Evolutionary conservation across 768 basidiomycete genomes (phyloP), one percentile per base, ranked within the genome.

Genomic region (Psilocybe azurescens): DNA sequence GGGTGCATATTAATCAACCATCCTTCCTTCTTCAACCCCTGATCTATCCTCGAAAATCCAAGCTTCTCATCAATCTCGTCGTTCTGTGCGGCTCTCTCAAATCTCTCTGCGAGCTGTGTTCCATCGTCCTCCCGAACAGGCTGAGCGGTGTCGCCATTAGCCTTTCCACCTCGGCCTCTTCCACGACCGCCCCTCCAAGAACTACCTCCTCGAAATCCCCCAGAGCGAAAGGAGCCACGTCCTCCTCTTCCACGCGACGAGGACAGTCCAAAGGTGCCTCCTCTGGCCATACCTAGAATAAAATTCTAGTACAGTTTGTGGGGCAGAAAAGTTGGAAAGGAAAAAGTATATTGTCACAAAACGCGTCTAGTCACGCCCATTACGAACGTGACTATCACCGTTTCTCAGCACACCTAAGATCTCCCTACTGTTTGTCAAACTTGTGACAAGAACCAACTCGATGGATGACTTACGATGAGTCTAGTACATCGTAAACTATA

Each of bases 1-100:
- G 97, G 94, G 73, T 97, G 96, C 97, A 99, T 99, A 72, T 99
- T 99, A 64, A 99, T 88, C 71, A 99, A 78, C 97, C 97, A 99
- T 2, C 96, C 97, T 57, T 93, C 91, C 71, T 81, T 87, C 69
- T 79, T 79, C 3, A 81, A 77, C 0, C 96, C 97, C 70, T 96
- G 92, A 61, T 93, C 88, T 53, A 93, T 80, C 63, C 89, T 83
- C 44, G 79, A 78, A 74, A 99, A 99, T 0, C 97, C 97, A 16
- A 99, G 79, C 73, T 93, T 94, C 77, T 94, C 94, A 70, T 99
- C 97, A 18, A 98, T 86, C 69, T 97, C 94, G 74, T 99, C 95
- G 64, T 77, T 81, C 16, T 92, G 67, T 36, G 81, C 77, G 5
- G 90, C 87, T 66, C 86, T 87, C 70, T 98, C 96, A 71, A 97